These are phyloP conservation scores for Fusarium staphyleae DNA, from an alignment of 2,329 filamentous ascomycete species.

Conservation along the genomic window DNA sequence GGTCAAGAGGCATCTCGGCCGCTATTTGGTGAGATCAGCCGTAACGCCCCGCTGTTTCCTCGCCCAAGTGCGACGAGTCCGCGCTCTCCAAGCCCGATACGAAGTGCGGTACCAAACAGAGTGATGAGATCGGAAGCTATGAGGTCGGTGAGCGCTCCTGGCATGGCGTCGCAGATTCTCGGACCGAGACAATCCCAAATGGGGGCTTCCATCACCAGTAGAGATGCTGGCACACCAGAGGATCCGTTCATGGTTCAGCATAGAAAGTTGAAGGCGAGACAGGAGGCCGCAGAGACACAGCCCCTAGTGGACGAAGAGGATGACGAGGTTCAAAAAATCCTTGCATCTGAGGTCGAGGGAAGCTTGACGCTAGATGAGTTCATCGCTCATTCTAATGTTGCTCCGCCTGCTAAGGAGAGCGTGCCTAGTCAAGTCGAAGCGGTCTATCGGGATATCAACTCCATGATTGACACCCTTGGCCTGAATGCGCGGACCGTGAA, in stretches of 20 bases:
- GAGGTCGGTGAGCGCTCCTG: conserved; percentile 67
- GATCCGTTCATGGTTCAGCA: conserved; percentile 60
- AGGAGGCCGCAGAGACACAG: conserved; percentile 64
- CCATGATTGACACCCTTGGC: conserved; percentile 92
- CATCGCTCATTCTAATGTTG: conserved; percentile 65
- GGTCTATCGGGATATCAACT: conserved; percentile 82
- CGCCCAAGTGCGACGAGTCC: conserved; percentile 65
- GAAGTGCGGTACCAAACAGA: conserved; percentile 62
- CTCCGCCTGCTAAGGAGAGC: conserved; percentile 61
- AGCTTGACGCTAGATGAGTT: conserved; percentile 71
- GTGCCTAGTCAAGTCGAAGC: conserved; percentile 70
- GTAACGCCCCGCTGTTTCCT: conserved; percentile 61
- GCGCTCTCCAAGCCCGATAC: conserved; percentile 75
- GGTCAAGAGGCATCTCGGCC: conserved; percentile 53
- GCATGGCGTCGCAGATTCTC: conserved; percentile 63
- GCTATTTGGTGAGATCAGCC: conserved; percentile 63
- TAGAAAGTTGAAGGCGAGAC: conserved; percentile 59
- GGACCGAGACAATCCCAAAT: conserved; percentile 50
- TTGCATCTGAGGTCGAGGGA: conserved; percentile 67
- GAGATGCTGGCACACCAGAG: conserved; percentile 47
- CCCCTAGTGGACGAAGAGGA: conserved; percentile 73
- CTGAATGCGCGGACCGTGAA: conserved; percentile 77
- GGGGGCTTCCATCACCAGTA: conserved; percentile 50
- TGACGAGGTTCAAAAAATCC: conserved; percentile 68
- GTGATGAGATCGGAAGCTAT: conserved; percentile 57